phyloP scores from a whole-genome alignment of 2,329 filamentous ascomycete species.

The Diaporthe vaccinii region DNA sequence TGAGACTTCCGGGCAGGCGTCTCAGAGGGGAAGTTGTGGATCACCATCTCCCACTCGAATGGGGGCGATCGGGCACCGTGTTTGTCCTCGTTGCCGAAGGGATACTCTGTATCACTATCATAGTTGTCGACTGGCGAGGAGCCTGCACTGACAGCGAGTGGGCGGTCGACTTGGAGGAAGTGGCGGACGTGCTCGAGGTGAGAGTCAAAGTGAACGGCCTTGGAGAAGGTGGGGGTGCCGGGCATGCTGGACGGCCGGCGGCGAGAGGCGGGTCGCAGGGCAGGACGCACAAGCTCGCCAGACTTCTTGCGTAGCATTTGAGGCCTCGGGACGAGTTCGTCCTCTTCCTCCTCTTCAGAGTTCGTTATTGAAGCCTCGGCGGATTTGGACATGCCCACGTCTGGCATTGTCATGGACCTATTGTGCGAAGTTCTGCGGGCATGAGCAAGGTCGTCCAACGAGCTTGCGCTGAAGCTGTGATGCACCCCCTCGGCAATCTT shows the following conservation, averaged over 20 bases:
- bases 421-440: slow-evolving; percentile 61
- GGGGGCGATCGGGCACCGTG: slow-evolving; percentile 59
- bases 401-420: slow-evolving; percentile 70
- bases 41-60: slow-evolving; percentile 89
- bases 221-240: slow-evolving; percentile 94
- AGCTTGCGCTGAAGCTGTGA: slow-evolving; percentile 62
- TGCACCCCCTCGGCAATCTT: slow-evolving; percentile 55
- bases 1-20: slow-evolving; percentile 71
- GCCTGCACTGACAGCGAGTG: slow-evolving; percentile 94
- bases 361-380: slow-evolving; percentile 63
- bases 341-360: slow-evolving; percentile 75
- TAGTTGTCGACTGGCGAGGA: slow-evolving; percentile 92
- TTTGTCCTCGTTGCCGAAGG: slow-evolving; percentile 74
- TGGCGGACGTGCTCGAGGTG: slow-evolving; percentile 96
- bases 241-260: slow-evolving; percentile 96
- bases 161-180: slow-evolving; percentile 93
- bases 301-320: slow-evolving; percentile 98
- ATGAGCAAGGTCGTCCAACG: slow-evolving; percentile 57
- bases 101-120: slow-evolving; percentile 90
- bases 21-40: slow-evolving; percentile 85
- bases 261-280: slow-evolving; percentile 83
- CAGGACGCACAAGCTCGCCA: slow-evolving; percentile 93
- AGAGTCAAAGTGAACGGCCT: slow-evolving; percentile 98
- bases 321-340: slow-evolving; percentile 77
- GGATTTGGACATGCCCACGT: slow-evolving; percentile 61